Base-by-base conservation (phyloP, 2,329 filamentous ascomycete species). In the Peltaster fructicola region DNA sequence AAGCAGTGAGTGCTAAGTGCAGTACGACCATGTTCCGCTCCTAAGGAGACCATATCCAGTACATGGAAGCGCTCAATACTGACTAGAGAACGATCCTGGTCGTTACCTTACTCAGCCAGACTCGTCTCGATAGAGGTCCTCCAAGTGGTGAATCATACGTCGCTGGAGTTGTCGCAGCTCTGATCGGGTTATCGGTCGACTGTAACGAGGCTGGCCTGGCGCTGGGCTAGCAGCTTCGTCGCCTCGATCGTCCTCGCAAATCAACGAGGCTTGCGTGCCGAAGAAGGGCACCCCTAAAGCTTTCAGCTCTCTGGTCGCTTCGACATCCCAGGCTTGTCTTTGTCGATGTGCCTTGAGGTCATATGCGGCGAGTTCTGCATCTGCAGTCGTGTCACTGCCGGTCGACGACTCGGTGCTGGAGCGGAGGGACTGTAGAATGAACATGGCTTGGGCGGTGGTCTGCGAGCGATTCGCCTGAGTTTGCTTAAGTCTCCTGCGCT, bases 291-390 rank as follows among this genome's bases (percentile, higher is more conserved):
- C 59, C 6, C 63, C 66, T 15, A 75, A 43, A 6, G 47, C 51
- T 29, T 64, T 63, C 22, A 77, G 44, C 34, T 68, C 65, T 2
- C 48, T 44, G 5, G 53, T 56, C 47, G 73, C 65, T 8, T 61
- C 60, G n/a, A 56, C 53, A 1, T 63, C 57, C 70, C 77, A 73
- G 7, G 63, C 53, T 19, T 49, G 48, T 24, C 64, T 61, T 3
- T 68, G 69, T 27, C 53, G 57, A 36, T 73, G 65, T 9, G 76
- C 65, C 40, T 76, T 76, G 25, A 50, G 47, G 34, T 75, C 68
- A 40, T 69, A 75, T 11, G 53, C 53, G 15, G 51, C 43, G 6
- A 76, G 47, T 43, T 76, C 71, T 23, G 56, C 52, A 16, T 57
- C 45, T 37, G 18, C 37, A 22, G 19, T 19, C 24, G 7, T 31